Evolutionary conservation across 768 basidiomycete genomes (phyloP).

Genomic region (Chlorophyllum brunneum): DNA sequence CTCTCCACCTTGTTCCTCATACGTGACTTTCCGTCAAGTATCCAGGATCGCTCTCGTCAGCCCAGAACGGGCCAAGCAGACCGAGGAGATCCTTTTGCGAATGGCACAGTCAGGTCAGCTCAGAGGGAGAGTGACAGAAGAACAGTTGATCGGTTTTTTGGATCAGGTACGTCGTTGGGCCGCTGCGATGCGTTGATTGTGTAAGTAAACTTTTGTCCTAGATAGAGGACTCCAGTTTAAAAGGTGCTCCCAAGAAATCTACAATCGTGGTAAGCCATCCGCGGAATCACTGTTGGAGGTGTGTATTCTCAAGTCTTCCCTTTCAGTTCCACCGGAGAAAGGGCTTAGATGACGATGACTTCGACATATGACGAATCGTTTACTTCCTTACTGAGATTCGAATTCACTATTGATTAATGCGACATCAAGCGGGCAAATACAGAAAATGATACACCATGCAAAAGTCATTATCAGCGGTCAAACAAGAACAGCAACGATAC

Average conservation of each 20-base stretch:
- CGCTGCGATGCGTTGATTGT: background rate
- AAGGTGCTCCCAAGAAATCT: slow-evolving; percentile 49
- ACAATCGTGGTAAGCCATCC: slow-evolving; percentile 48
- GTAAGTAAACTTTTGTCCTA: slow-evolving; percentile 3
- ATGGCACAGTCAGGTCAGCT: slow-evolving; percentile 87
- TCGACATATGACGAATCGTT: slow-evolving; percentile 40
- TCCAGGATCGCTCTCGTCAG: slow-evolving; percentile 86
- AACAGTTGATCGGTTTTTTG: slow-evolving; percentile 79
- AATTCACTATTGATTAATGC: no score
- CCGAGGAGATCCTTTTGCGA: slow-evolving; percentile 71
- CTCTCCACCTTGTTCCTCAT: background rate
- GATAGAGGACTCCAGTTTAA: slow-evolving; percentile 44
- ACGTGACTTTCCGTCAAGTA: slow-evolving; percentile 40
- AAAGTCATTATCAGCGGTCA: background rate
- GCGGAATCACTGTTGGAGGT: background rate
- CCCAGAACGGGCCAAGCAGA: slow-evolving; percentile 74
- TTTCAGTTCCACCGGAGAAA: slow-evolving; percentile 60
- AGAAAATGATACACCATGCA: background rate
- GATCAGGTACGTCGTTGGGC: slow-evolving; percentile 60
- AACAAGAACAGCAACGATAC: background rate
- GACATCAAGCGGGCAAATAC: no score
- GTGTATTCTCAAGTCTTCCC: background rate
- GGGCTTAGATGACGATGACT: slow-evolving; percentile 65
- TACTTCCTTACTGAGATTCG: no score
- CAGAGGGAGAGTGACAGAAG: slow-evolving; percentile 70